Base-by-base conservation (phyloP, 2,329 filamentous ascomycete genomes). In the Cryphonectria japonica region DNA sequence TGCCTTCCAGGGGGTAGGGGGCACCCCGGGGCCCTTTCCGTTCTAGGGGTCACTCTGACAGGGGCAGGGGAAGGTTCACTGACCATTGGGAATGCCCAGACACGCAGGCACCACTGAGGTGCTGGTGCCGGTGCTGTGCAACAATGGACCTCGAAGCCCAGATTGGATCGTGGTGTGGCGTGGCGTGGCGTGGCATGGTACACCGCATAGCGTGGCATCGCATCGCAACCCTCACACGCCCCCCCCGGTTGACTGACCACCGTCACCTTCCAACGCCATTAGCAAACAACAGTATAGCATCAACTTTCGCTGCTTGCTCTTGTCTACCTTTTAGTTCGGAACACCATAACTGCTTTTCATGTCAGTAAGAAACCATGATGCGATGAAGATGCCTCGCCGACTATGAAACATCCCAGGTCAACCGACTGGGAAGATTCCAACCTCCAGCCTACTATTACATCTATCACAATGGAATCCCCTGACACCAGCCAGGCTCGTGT, bases 101-200 rank as follows among this genome's bases (percentile, higher is more conserved):
- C 52, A 57, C 26, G 6, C 2, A 46, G 13, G 19, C 5, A 50
- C 16, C 3, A 57, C 11, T 32, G 13, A 1, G 52, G 52, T 57
- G 26, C 52, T 34, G 29, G 16, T 50, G 46, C 46, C 3, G 52
- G 52, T 57, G 26, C 52, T 57, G 52, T 57, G n/a, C 52, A 57
- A 16, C 54, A 59, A 19, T 19, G 54, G 29, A 59, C 14, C 7
- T 34, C 5, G 29, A 32, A 59, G 54, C 14, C 54, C 54, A 59
- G 29, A 59, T 59, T 59, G 54, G 54, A 59, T 59, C 54, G 54
- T 59, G 54, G 54, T 7, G 54, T 34, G 54, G 54, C 14, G 54
- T 34, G 54, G 54, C 14, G 54, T 59, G 54, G 29, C 54, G 54
- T 34, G 54, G 54, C 46, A n/a, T 26, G 19, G 34, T 22, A 46